These are phyloP conservation scores for Colletotrichum magnum DNA, from an alignment of 2,329 filamentous ascomycete species.

Conservation along the genomic window DNA sequence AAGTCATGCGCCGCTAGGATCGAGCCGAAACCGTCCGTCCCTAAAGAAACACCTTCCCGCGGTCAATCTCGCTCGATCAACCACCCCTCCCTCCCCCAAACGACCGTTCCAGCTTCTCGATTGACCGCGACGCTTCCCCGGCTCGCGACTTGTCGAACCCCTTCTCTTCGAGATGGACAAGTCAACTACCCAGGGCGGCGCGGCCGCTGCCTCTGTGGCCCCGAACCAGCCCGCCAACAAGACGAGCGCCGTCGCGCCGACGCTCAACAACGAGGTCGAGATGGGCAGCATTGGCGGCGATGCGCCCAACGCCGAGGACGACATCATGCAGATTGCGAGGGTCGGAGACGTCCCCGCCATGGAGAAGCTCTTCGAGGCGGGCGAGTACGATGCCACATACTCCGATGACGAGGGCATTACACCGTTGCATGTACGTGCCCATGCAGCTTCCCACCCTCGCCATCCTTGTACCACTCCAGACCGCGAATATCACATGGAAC, in stretches of 20 bases:
- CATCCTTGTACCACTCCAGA: slow-evolving; percentile 1
- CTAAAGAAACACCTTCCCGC: slow-evolving; percentile 2
- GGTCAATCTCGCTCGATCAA: slow-evolving; percentile 9
- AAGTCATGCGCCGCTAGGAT: slow-evolving; percentile 39
- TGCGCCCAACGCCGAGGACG: slow-evolving; percentile 68
- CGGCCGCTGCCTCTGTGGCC: slow-evolving; percentile 56
- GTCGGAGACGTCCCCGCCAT: slow-evolving; percentile 89
- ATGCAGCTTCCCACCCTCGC: neutral
- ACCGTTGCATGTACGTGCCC: slow-evolving; percentile 83
- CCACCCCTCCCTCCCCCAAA: neutral
- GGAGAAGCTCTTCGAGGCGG: slow-evolving; percentile 89
- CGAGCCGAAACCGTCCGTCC: slow-evolving; percentile 30
- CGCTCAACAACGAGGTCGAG: slow-evolving; percentile 71
- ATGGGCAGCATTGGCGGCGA: slow-evolving; percentile 64
- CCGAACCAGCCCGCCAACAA: slow-evolving; percentile 71
- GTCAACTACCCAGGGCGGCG: slow-evolving; percentile 52
- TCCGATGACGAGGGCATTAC: slow-evolving; percentile 95
- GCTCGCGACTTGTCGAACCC: slow-evolving; percentile 31
- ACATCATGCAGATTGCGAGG: slow-evolving; percentile 96
- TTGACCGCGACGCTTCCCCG: slow-evolving; percentile 14
- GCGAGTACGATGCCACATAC: slow-evolving; percentile 86
- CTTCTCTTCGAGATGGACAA: slow-evolving; percentile 56
- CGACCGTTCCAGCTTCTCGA: slow-evolving; percentile 8
- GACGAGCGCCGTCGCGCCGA: slow-evolving; percentile 65
- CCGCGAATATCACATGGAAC: slow-evolving; percentile 27